Base-by-base conservation (phyloP, 2,329 filamentous ascomycete genomes). In the Colletotrichum liriopes region DNA sequence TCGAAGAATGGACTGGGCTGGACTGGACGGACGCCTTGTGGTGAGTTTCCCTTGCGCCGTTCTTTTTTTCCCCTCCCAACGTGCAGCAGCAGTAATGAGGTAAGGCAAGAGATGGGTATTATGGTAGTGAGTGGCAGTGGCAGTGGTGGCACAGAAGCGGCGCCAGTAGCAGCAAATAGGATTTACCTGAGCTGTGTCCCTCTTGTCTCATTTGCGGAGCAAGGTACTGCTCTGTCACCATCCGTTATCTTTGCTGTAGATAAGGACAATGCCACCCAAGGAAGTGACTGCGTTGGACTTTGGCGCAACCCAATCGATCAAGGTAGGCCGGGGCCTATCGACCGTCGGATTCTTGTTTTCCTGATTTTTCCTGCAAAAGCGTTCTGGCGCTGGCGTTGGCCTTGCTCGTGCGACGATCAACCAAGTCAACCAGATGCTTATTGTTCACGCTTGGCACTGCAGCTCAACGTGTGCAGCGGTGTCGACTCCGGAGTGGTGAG, bases 31-130 rank as follows among this genome's bases (percentile, higher is more conserved):
- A 67, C 54, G 55, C 66, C 47, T 55, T 72, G 55, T 41, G 59
- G 47, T 70, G 66, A 65, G 69, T 65, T 72, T 72, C 45, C 59
- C 66, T 65, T 60, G 59, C 62, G 54, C 59, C 64, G 66, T 65
- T 72, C 54, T 60, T 65, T 67, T 67, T 72, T 60, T 32, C 67
- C 67, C 55, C 56, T 71, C 54, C 55, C 65, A 67, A 59, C 64
- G n/a, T 66, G 54, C 67, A 60, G 55, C 54, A 35, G 32, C 49
- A n/a, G 45, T 39, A 45, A 61, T 32, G 26, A 51, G 58, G 35
- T 41, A 59, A 59, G 41, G 54, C 41, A 32, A 49, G 56, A 63
- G 49, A 49, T 14, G 47, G 16, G 20, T 39, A n/a, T 35, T 45
- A 47, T 16, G 64, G 35, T 63, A 47, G 54, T 64, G 39, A 69